phyloP scores from a whole-genome alignment of 2,329 filamentous ascomycete species.

The Hysterium pulicare region DNA sequence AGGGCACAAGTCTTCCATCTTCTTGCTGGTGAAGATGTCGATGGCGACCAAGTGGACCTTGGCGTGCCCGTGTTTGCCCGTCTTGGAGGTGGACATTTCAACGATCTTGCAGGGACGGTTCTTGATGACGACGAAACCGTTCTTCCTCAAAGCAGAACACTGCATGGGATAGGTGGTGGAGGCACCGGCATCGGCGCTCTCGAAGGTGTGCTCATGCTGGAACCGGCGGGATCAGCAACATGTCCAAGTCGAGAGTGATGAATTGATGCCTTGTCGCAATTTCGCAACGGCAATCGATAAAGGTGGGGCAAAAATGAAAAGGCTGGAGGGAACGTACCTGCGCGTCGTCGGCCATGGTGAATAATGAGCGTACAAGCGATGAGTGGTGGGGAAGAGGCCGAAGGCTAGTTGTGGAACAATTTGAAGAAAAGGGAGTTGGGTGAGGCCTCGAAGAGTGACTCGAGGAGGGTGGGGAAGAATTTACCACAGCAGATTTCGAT shows the following conservation, averaged over 20 bases:
- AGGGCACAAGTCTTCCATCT: constrained; percentile 97
- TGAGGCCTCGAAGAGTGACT: background rate
- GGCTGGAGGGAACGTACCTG: constrained; percentile 51
- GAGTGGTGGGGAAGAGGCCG: constrained; percentile 29
- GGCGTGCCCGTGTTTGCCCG: constrained; percentile 99
- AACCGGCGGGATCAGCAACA: constrained; percentile 16
- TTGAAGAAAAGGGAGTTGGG: constrained; percentile 5
- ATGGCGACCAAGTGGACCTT: constrained; percentile 98
- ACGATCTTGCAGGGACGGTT: constrained; percentile 99
- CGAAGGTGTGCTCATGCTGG: constrained; percentile 69
- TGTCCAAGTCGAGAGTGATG: constrained; percentile 4
- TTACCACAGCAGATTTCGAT: too few species aligned
- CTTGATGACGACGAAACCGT: constrained; percentile 98
- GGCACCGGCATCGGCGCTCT: constrained; percentile 92
- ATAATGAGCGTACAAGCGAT: constrained; percentile 35
- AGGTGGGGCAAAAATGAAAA: constrained; percentile 37
- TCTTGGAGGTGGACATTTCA: constrained; percentile 99
- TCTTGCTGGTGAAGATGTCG: constrained; percentile 99
- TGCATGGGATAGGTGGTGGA: constrained; percentile 95
- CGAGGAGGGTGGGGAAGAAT: too few species aligned
- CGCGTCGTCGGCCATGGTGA: constrained; percentile 65
- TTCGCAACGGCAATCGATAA: constrained; percentile 27
- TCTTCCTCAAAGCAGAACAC: constrained; percentile 99
- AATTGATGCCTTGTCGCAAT: constrained; percentile 25
- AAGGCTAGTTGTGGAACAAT: constrained; percentile 8